Base-by-base conservation (phyloP, 192 early-diverging fungal genomes). In the Umbelopsis vinacea region DNA sequence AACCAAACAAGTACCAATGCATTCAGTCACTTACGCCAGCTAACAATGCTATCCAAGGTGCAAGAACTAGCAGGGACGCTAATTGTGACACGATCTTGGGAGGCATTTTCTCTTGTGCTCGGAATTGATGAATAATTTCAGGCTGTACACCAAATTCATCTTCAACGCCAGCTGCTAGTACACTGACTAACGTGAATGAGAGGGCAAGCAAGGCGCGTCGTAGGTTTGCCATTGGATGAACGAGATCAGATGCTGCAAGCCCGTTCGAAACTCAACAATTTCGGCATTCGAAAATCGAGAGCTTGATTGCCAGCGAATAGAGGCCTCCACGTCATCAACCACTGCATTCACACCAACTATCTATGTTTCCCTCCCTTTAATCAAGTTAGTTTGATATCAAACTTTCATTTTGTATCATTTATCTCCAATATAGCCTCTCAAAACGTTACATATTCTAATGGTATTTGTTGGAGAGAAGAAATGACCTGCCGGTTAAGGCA, bases 101-200 rank as follows among this genome's bases (percentile, higher is more conserved):
- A 57, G 83, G 83, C 79, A 85, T 70, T 46, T 79, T 84, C 43
- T 83, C 79, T 48, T 76, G 79, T 67, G 79, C 52, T 40, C 85
- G 79, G 74, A 87, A 87, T 29, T 81, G 76, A 46, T 87, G 85
- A 68, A 83, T 70, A 47, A 87, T 87, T 57, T 87, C 85, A 29
- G 81, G 81, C 35, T 77, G 76, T 8, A 74, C 38, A 43, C 67
- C 78, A 73, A 67, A 77, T 22, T 74, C 70, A 46, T 79, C 77
- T 43, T 79, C 77, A 15, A 74, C 52, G 38, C 77, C 77, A 38
- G 77, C 77, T n/a, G 69, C 72, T 15, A 66, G 29, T 14, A 69
- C 77, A 45, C 29, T 21, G 38, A 66, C 68, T 17, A 68, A 17
- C n/a, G 57, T 63, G 17, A 37, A 38, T 26, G 29, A 37, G 26